Base-by-base conservation (phyloP, 768 basidiomycete species). In the Termitomyces sp. region DNA sequence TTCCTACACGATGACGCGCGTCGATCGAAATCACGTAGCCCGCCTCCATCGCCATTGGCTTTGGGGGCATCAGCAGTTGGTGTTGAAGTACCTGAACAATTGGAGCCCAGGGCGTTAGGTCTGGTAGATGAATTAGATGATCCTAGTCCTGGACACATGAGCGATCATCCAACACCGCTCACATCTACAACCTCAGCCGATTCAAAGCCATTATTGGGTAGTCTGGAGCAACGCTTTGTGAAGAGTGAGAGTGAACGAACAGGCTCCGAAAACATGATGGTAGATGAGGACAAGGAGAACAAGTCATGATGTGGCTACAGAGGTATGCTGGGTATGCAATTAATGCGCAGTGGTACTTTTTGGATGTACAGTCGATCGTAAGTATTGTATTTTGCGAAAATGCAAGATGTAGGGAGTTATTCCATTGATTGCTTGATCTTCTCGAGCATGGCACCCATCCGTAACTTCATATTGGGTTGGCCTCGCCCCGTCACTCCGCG, bases 51-150 rank as follows among this genome's bases (percentile, higher is more conserved):
- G 28, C 89, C 90, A 8, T 70, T 91, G 42, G 70, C 77, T 19
- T 75, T 91, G 35, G 67, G 69, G 30, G 68, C 75, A 1, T 71
- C 72, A 23, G 73, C 68, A 21, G 60, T 67, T 3, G 68, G 70
- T 14, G 68, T 64, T 44, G 65, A 61, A 14, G 63, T 61, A 17
- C 65, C 71, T n/a, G 76, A 75, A 54, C 60, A 72, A 38, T 53
- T 73, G 37, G 76, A 75, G 40, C 72, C 75, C 10, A 82, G 80
- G 64, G 84, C 75, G 5, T 71, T 93, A 6, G 90, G 91, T 0
- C 75, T 93, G 17, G 91, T 94, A 30, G 91, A 94, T 61, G 90
- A 93, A 69, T 71, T 93, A 61, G 91, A 93, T 63, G 88, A 92
- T 69, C 90, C 91, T 3, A 75, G 81, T 51, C 91, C 91, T 14